A percentile compares a stretch with the other conserved stretches of the same genome.
Evolutionary conservation across 2,329 filamentous ascomycete genomes (phyloP).

Genomic region (Sporothrix variecibatus): DNA sequence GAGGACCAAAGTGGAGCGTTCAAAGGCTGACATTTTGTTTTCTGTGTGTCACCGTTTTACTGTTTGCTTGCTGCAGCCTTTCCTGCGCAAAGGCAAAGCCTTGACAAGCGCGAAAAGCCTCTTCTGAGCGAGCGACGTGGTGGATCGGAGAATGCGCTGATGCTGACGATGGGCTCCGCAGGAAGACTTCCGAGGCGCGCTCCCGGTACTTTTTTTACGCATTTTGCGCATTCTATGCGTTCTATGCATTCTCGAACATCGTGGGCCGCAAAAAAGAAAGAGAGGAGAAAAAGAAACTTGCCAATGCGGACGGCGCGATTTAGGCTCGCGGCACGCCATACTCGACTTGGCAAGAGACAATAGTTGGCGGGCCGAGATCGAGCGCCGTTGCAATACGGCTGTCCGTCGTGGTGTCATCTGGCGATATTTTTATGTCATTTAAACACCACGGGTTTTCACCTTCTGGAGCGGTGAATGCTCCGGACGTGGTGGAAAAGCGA

Average conservation of each 20-base stretch:
- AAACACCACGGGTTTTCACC: neutral
- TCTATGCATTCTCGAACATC: neutral
- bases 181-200: neutral
- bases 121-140: neutral
- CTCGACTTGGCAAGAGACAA: constrained; percentile 4
- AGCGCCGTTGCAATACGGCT: neutral
- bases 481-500: neutral
- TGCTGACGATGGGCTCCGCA: neutral
- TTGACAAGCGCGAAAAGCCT: constrained; percentile 21
- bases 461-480: neutral
- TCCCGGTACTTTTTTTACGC: neutral
- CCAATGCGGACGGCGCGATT: neutral
- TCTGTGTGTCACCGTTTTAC: constrained; percentile 11
- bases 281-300: neutral
- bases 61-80: neutral
- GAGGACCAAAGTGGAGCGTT: neutral
- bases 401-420: neutral
- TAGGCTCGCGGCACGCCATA: constrained; percentile 1
- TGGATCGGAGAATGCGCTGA: constrained; percentile 4
- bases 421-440: constrained; percentile 1
- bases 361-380: neutral
- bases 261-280: neutral
- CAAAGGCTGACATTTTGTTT: neutral
- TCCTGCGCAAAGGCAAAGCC: neutral
- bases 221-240: neutral